These are phyloP conservation scores for Saturnispora gosingensis DNA, from an alignment of 805 yeast genomes.

Conservation along the genomic window DNA sequence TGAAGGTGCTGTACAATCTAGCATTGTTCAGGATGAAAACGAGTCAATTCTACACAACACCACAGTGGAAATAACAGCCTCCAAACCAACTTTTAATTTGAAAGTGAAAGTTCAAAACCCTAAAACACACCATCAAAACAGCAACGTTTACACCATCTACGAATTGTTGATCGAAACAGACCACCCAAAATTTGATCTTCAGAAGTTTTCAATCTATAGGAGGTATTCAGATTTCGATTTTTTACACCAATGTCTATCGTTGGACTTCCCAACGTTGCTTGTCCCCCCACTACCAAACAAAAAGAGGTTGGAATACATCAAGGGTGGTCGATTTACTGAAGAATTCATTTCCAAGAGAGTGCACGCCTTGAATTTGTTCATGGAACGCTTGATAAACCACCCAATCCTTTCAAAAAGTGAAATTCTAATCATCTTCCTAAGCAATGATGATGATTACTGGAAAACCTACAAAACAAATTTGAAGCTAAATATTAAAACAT, in stretches of 20 bases:
- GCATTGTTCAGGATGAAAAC: neutral
- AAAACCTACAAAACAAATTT: slow-evolving; percentile 51
- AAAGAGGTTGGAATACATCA: slow-evolving; percentile 80
- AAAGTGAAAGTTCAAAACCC: slow-evolving; percentile 47
- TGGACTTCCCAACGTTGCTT: slow-evolving; percentile 76
- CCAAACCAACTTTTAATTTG: slow-evolving; percentile 13
- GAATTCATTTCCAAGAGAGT: slow-evolving; percentile 81
- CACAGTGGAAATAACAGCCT: neutral
- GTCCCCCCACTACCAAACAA: slow-evolving; percentile 94
- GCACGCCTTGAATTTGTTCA: slow-evolving; percentile 66
- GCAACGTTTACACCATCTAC: slow-evolving; percentile 70
- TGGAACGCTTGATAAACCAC: slow-evolving; percentile 65
- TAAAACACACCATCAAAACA: slow-evolving; percentile 61
- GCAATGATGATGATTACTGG: slow-evolving; percentile 49
- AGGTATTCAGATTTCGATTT: slow-evolving; percentile 83
- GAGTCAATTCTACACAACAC: neutral
- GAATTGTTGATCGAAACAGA: slow-evolving; percentile 55
- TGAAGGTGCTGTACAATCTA: neutral
- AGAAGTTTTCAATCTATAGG: slow-evolving; percentile 48
- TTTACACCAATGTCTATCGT: slow-evolving; percentile 60
- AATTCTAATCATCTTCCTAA: slow-evolving; percentile 61
- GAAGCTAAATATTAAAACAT: slow-evolving; percentile 13
- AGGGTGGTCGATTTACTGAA: slow-evolving; percentile 84
- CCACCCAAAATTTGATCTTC: slow-evolving; percentile 43
- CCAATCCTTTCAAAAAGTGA: slow-evolving; percentile 62